Conservation (phyloP, 2,329 filamentous ascomycete genomes). For the Colletotrichum eremochloae region DNA sequence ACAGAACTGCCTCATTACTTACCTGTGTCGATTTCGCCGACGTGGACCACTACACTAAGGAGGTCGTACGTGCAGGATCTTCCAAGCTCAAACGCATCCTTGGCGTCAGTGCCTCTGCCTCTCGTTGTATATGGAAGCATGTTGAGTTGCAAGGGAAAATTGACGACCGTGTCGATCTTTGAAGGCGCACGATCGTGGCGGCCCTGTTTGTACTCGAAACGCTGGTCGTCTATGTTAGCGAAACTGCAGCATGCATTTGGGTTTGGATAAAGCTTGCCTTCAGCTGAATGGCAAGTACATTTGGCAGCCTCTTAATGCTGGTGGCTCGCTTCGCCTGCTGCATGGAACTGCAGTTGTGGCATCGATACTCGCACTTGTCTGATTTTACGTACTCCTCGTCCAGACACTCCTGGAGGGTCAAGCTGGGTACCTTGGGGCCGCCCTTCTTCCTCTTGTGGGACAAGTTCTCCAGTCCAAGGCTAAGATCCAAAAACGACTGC, state of each 20-base stretch:
- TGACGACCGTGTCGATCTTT: slow-evolving; percentile 89
- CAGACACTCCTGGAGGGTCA: slow-evolving; percentile 80
- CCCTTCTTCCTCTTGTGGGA: slow-evolving; percentile 75
- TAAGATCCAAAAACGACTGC: slow-evolving; percentile 92
- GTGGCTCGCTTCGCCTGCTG: slow-evolving; percentile 88
- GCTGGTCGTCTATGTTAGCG: slow-evolving; percentile 52
- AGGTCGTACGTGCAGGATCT: slow-evolving; percentile 86
- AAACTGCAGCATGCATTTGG: no score
- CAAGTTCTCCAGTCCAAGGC: slow-evolving; percentile 83
- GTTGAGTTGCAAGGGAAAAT: slow-evolving; percentile 88
- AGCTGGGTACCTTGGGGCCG: slow-evolving; percentile 60
- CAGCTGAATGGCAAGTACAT: slow-evolving; percentile 90
- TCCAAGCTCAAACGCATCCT: slow-evolving; percentile 67
- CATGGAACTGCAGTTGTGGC: slow-evolving; percentile 80
- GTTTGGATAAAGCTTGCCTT: slow-evolving; percentile 70
- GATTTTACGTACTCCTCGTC: slow-evolving; percentile 87
- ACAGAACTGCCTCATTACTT: slow-evolving; percentile 70
- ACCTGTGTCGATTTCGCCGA: slow-evolving; percentile 91
- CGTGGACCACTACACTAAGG: slow-evolving; percentile 90
- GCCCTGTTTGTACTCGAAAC: slow-evolving; percentile 80
- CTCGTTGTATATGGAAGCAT: slow-evolving; percentile 90
- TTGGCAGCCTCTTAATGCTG: slow-evolving; percentile 86
- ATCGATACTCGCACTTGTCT: slow-evolving; percentile 92
- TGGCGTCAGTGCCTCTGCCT: slow-evolving; percentile 64
- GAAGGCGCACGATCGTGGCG: slow-evolving; percentile 77